Conservation (phyloP, 345 rosid species). For the Adansonia digitata region DNA sequence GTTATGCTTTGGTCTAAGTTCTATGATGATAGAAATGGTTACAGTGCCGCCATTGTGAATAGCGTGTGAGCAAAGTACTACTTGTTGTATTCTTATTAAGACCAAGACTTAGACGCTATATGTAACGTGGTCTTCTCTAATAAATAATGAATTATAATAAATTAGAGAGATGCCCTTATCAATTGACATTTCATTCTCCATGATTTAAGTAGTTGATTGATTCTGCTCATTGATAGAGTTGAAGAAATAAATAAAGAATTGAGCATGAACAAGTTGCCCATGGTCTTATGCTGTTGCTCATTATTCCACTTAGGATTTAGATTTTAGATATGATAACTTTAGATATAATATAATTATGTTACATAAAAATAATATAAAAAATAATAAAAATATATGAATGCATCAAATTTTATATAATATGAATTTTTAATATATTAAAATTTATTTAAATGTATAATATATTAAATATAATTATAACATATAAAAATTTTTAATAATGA, state of each 20-base stretch:
- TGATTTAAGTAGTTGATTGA: not conserved
- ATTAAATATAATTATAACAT: no score
- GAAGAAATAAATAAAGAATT: no score
- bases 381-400: no score
- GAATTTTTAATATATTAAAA: no score
- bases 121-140: not conserved
- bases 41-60: constrained; percentile 32
- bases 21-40: constrained; percentile 43
- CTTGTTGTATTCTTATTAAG: not conserved
- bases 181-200: not conserved
- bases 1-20: constrained; percentile 60
- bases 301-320: no score
- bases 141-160: not conserved
- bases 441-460: no score
- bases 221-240: not conserved
- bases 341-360: no score
- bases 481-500: no score
- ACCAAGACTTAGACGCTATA: no score
- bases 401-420: no score
- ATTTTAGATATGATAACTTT: no score
- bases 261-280: not conserved
- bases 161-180: not conserved
- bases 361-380: no score
- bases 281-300: not conserved
- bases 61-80: not conserved